Evolutionary conservation across 148 eudicot species (phyloP).

Genomic region (Fagopyrum tataricum): DNA sequence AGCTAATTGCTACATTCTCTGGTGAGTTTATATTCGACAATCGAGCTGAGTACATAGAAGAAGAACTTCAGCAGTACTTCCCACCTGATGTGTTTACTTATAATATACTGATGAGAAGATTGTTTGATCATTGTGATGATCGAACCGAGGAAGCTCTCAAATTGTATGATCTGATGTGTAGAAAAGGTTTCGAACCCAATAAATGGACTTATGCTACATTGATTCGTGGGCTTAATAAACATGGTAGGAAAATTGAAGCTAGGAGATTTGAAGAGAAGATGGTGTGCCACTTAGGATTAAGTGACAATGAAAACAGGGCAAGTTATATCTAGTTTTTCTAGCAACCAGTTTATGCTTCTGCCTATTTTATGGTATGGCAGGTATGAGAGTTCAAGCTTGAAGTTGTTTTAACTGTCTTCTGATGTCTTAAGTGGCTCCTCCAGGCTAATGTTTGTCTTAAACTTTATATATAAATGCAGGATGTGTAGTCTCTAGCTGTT

Average conservation of each 20-base stretch:
- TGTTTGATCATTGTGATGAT: conserved; percentile 23
- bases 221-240: conserved; percentile 28
- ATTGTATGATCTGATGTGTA: conserved; percentile 26
- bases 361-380: not conserved
- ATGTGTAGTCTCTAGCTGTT: not conserved
- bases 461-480: not conserved
- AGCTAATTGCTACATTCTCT: conserved; percentile 49
- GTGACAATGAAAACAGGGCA: not conserved
- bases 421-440: not conserved
- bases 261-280: conserved; percentile 31
- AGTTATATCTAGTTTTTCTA: not conserved
- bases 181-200: conserved; percentile 51
- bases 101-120: conserved; percentile 60
- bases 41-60: conserved; percentile 42
- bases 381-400: not conserved
- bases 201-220: conserved; percentile 41
- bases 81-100: conserved; percentile 48
- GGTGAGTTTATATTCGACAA: conserved; percentile 16
- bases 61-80: conserved; percentile 43
- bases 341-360: not conserved
- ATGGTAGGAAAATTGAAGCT: conserved; percentile 39
- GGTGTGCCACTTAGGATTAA: conserved; percentile 36
- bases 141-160: conserved; percentile 40
- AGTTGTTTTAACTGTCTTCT: not conserved
- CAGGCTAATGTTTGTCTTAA: not conserved